Evolutionary conservation across 768 basidiomycete species (phyloP).

Genomic region (Stropharia rugosoannulata): DNA sequence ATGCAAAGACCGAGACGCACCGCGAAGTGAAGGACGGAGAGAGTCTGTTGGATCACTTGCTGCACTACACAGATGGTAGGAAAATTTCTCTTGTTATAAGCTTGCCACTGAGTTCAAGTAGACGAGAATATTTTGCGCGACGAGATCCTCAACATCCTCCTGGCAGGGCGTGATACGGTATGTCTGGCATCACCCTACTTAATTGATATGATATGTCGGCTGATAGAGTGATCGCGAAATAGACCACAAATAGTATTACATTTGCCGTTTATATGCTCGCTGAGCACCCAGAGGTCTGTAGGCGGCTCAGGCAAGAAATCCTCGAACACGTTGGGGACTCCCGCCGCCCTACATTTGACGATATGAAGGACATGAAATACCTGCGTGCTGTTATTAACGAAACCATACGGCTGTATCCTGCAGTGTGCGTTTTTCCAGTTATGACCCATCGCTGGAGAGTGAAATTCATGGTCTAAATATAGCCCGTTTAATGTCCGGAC

Average conservation of each 20-base stretch:
- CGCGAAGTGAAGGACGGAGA: conserved; percentile 40
- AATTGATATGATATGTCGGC: neutral
- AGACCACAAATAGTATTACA: conserved; percentile 52
- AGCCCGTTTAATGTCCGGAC: conserved; percentile 36
- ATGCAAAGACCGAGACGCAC: conserved; percentile 18
- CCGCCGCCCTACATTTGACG: conserved; percentile 49
- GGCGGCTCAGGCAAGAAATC: conserved; percentile 50
- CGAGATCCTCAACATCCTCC: conserved; percentile 47
- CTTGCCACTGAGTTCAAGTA: conserved; percentile 11
- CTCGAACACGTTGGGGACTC: conserved; percentile 40
- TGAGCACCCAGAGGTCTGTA: conserved; percentile 45
- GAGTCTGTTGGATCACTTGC: conserved; percentile 50
- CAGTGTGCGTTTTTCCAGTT: conserved; percentile 36
- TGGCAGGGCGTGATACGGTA: conserved; percentile 57
- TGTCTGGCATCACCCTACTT: neutral
- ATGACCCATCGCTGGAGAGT: too few relatives aligned
- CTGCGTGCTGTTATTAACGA: conserved; percentile 60
- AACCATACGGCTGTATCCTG: conserved; percentile 50
- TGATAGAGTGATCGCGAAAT: neutral
- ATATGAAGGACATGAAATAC: conserved; percentile 58
- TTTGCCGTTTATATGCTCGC: conserved; percentile 56
- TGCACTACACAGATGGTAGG: conserved; percentile 53
- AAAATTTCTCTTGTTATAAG: neutral
- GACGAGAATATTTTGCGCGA: conserved; percentile 42
- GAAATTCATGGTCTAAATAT: neutral